Evolutionary conservation across 139 green algal species (phyloP), one percentile per base, ranked within the genome.

Genomic region (Pseudopediastrum boryanum): DNA sequence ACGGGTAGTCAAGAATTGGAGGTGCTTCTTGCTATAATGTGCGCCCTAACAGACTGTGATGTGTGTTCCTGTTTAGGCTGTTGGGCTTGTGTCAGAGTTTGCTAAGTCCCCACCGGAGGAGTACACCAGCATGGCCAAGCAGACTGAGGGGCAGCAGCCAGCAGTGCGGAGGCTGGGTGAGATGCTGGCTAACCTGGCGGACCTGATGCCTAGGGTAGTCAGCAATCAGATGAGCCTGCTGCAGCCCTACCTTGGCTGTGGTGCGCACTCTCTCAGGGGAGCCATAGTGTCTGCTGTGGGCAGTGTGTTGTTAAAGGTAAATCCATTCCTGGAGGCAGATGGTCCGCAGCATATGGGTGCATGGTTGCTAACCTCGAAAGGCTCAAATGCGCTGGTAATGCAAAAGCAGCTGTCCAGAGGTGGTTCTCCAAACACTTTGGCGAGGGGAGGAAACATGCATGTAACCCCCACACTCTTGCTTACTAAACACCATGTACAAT

Each of bases 161-260:
- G 68, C 71, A 33, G 71, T 78, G 39, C 71, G 65, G 64, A 66
- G 51, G 39, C 83, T 88, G 12, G 93, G 84, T 0, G 67, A 80
- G 7, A 89, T 97, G 59, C 54, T 98, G 4, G 78, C 62, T 19
- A 74, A 87, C 44, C 81, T 95, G 56, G 89, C 90, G 2, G 61
- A 80, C 10, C 75, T 67, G 66, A 56, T 90, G 67, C 83, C 88
- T 1, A 59, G 56, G 21, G 76, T 78, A 7, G 67, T 74, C 25
- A 38, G 33, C 50, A 78, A 83, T 69, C 41, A 48, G 27, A 74
- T 83, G 36, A 68, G 41, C 41, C 58, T 56, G 46, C 62, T 77
- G 51, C 66, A 29, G 54, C 52, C 54, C 10, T 78, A 77, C 33
- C 41, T 82, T 39, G 65, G 59, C 59, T 82, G 76, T 41, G 44